Conservation (phyloP, 2,329 filamentous ascomycete species). For the Orbilia oligospora region DNA sequence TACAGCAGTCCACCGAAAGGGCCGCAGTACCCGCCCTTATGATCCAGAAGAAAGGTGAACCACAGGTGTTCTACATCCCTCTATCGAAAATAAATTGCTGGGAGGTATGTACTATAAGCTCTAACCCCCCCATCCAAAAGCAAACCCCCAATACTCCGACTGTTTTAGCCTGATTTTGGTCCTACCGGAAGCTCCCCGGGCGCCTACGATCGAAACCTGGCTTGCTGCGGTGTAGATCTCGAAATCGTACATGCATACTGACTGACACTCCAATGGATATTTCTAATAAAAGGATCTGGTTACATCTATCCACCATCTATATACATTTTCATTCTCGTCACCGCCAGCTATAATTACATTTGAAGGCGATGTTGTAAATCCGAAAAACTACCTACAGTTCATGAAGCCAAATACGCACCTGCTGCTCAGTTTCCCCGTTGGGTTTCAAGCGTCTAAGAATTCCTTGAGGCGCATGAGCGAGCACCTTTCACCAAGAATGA, state of each 20-base stretch:
- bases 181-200: slow-evolving; percentile 56
- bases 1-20: slow-evolving; percentile 54
- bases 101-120: slow-evolving; percentile 59
- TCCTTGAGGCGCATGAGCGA: slow-evolving; percentile 59
- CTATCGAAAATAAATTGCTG: slow-evolving; percentile 61
- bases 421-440: slow-evolving; percentile 61
- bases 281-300: slow-evolving; percentile 58
- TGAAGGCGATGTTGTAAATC: slow-evolving; percentile 62
- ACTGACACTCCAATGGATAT: slow-evolving; percentile 27
- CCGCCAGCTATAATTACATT: slow-evolving; percentile 63
- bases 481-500: slow-evolving; percentile 59
- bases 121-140: neutral
- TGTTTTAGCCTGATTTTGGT: slow-evolving; percentile 51
- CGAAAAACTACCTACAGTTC: slow-evolving; percentile 58
- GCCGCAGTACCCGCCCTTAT: slow-evolving; percentile 48
- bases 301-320: slow-evolving; percentile 60
- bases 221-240: slow-evolving; percentile 47
- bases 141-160: slow-evolving; percentile 13
- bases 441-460: slow-evolving; percentile 59
- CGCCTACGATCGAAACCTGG: slow-evolving; percentile 40
- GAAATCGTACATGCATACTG: slow-evolving; percentile 37
- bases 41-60: slow-evolving; percentile 62
- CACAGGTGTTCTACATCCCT: slow-evolving; percentile 57
- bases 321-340: slow-evolving; percentile 59
- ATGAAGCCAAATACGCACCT: slow-evolving; percentile 62